phyloP scores from a whole-genome alignment of 1,139 yeast genomes.

The Blastobotrys malaysiensis region DNA sequence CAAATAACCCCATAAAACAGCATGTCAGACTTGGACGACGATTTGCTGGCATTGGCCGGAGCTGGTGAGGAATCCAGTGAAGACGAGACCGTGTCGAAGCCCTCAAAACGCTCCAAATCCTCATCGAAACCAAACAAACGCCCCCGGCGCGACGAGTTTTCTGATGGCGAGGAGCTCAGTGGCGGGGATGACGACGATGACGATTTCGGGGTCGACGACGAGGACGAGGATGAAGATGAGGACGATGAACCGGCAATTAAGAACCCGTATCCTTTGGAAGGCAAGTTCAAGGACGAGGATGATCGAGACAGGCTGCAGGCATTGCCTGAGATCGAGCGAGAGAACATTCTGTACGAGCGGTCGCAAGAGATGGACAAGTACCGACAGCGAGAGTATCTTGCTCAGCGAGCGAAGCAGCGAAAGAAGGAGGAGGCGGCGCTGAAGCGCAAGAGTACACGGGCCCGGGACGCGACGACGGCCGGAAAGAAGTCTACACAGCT shows the following conservation, averaged over 20 bases:
- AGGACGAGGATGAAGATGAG: slow-evolving; percentile 38
- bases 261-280: slow-evolving; percentile 90
- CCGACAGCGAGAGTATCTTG: slow-evolving; percentile 75
- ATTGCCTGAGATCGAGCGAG: slow-evolving; percentile 90
- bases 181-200: slow-evolving; percentile 1
- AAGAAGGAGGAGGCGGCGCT: slow-evolving; percentile 38
- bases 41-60: slow-evolving; percentile 86
- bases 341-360: slow-evolving; percentile 84
- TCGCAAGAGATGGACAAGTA: slow-evolving; percentile 84
- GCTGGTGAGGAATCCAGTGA: slow-evolving; percentile 41
- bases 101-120: not conserved
- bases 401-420: slow-evolving; percentile 67
- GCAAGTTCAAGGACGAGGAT: slow-evolving; percentile 76
- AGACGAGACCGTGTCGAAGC: slow-evolving; percentile 7
- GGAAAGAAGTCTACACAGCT: slow-evolving; percentile 52
- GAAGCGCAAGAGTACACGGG: slow-evolving; percentile 32
- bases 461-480: slow-evolving; percentile 20
- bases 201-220: slow-evolving; percentile 2
- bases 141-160: not conserved
- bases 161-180: not conserved
- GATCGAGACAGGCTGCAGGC: slow-evolving; percentile 64
- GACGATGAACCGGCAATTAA: slow-evolving; percentile 41
- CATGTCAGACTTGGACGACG: slow-evolving; percentile 47
- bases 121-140: not conserved
- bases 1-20: not conserved